Evolutionary conservation across 2,329 filamentous ascomycete genomes (phyloP).

Genomic region (Hypoxylon sp.): DNA sequence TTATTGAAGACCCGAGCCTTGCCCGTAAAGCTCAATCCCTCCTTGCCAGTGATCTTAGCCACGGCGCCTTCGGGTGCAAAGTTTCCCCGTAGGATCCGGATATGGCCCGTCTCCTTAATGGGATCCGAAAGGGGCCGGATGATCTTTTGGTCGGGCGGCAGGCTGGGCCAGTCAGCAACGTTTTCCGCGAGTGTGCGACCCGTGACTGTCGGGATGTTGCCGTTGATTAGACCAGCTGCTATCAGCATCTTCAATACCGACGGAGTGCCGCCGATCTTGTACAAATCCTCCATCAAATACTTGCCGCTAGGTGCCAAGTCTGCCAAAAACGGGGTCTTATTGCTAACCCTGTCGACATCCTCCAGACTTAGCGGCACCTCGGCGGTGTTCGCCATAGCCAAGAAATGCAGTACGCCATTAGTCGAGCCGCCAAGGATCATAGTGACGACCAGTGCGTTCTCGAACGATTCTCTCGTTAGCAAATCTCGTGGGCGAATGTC

Average conservation of each 20-base stretch:
- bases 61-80: conserved; percentile 90
- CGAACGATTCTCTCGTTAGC: conserved; percentile 82
- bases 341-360: conserved; percentile 83
- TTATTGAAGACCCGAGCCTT: conserved; percentile 88
- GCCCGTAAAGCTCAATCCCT: conserved; percentile 85
- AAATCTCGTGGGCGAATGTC: conserved; percentile 86
- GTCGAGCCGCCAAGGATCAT: conserved; percentile 94
- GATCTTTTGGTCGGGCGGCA: conserved; percentile 76
- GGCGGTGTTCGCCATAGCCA: conserved; percentile 90
- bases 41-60: conserved; percentile 96
- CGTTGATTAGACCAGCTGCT: conserved; percentile 77
- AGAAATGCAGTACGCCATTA: conserved; percentile 88
- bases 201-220: conserved; percentile 78
- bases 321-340: conserved; percentile 88
- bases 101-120: conserved; percentile 87
- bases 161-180: conserved; percentile 74
- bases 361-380: conserved; percentile 82
- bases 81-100: conserved; percentile 90
- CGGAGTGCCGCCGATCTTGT: conserved; percentile 80
- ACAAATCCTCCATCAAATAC: conserved; percentile 85
- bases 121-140: conserved; percentile 79
- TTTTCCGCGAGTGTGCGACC: conserved; percentile 82
- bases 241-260: conserved; percentile 81
- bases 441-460: conserved; percentile 90
- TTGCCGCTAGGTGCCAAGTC: conserved; percentile 86